Base-by-base conservation (phyloP, 78 protist species). In the Dictyostelium brefeldianum region DNA sequence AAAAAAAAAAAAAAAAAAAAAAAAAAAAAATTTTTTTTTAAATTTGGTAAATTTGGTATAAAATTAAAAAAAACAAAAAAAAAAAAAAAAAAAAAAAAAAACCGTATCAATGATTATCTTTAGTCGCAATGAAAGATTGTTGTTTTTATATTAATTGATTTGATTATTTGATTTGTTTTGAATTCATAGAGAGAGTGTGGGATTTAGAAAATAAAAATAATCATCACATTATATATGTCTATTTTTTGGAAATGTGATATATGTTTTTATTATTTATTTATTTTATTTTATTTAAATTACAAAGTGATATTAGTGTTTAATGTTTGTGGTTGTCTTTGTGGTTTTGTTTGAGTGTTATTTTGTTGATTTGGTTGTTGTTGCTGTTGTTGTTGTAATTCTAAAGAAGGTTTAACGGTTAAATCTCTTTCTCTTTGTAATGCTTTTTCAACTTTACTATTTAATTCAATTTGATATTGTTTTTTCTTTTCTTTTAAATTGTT, bases 381-480 rank as follows among this genome's bases (percentile, higher is more conserved):
- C 36, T 77, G 67, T 15, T 51, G 54, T 87, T 77, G 85, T 65
- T 59, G 54, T 31, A 77, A 54, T 65, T 87, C 78, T 77, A 82
- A 31, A 27, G 93, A 77, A 10, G 93, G 93, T 65, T 77, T 87
- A 47, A 77, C 84, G 0, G 78, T 87, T 18, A 87, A 25, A 65
- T 87, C 93, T 77, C 93, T 56, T 64, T 87, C 93, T 78, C 47
- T 74, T 64, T 87, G 93, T 36, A 87, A 50, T 65, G 83, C 84
- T 50, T 78, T 87, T 27, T 87, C 93, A 0, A 77, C 77, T 75
- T 70, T 80, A 18, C 78, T 79, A 77, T 74, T 64, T 50, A 87
- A 29, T 59, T 43, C 43, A 4, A 53, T 64, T 47, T 75, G 57
- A 87, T 87, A 80, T 48, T 77, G 84, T 87, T 87, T 80, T 43